Evolutionary conservation across 768 basidiomycete genomes (phyloP), one percentile per base, ranked within the genome.

Genomic region (Calocera cornea): DNA sequence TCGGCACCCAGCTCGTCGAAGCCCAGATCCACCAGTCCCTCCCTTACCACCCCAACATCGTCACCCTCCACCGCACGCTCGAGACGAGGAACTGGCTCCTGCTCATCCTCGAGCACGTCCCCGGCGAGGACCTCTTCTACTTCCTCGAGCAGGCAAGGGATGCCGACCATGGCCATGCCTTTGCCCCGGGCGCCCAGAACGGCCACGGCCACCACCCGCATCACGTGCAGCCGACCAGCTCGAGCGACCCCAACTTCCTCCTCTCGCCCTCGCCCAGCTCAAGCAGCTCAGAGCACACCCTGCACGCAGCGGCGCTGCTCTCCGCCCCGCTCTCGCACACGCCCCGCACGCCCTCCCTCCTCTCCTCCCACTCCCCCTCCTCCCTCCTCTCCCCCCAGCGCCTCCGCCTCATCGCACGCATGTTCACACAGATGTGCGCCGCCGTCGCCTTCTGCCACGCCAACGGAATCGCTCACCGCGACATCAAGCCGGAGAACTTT

Each of bases 401-500:
- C 68, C 84, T 99, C 33, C 88, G 90, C 17, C 85, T 99, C 71
- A 93, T 99, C 73, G 87, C 94, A 1, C 88, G 90, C 75, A 99
- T 99, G 95, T 98, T 99, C 77, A 81, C 86, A 22, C 97, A 98
- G 79, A 99, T 99, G 95, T 98, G 95, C 75, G 92, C 95, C 70
- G 95, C 95, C 49, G 95, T 99, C 14, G 91, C 92, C 1, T 86
- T 89, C 5, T 97, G 95, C 78, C 95, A 99, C 75, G 87, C 87
- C 19, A 86, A 88, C 69, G 87, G 87, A 40, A 90, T 99, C 69
- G 92, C 88, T 75, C 95, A 99, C 75, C 86, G 95, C 69, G 95
- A 99, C 77, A 97, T 99, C 83, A 99, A 99, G 80, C 95, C 95
- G 0, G 95, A 98, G 80, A 97, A 98, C 79, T 94, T 95, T 73